Evolutionary conservation across 1,284 basidiomycete species (phyloP).

Genomic region (Ustilago curta): DNA sequence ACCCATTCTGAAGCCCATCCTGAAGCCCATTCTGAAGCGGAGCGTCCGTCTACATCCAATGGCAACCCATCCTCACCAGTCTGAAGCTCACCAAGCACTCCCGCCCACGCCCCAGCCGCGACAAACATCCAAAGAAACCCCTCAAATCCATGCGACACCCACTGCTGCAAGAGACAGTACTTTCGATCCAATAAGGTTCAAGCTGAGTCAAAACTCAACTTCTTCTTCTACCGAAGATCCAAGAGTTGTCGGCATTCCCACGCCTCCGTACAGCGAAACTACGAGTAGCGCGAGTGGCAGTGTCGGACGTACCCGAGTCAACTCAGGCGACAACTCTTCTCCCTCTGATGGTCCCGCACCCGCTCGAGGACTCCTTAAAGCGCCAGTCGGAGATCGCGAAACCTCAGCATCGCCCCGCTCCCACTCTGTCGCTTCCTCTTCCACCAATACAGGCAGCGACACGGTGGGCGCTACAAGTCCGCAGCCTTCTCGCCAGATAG

Average conservation of each 20-base stretch:
- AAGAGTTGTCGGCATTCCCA: conserved; percentile 27
- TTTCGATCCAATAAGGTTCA: conserved; percentile 22
- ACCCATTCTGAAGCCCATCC: not conserved
- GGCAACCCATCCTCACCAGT: conserved; percentile 8
- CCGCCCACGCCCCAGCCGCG: conserved; percentile 1
- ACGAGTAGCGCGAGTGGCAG: conserved; percentile 43
- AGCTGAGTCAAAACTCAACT: not conserved
- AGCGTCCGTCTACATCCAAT: conserved; percentile 7
- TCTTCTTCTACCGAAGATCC: conserved; percentile 2
- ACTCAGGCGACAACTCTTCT: conserved; percentile 13
- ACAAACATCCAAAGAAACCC: not conserved
- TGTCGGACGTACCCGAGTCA: conserved; percentile 29
- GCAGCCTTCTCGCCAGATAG: conserved; percentile 8
- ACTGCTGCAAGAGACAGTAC: not conserved
- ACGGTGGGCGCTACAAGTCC: conserved; percentile 37
- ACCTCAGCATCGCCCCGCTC: conserved; percentile 18
- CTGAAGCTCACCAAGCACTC: not conserved
- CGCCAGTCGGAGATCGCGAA: not conserved
- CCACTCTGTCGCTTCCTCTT: conserved; percentile 37
- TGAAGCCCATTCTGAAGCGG: not conserved
- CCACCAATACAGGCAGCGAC: conserved; percentile 36
- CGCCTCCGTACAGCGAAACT: conserved; percentile 46
- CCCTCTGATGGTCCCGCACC: not conserved
- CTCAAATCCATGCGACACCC: not conserved
- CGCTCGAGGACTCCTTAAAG: not conserved